Conservation (phyloP, 2,329 filamentous ascomycete species). For the Albophoma yamanashiensis region DNA sequence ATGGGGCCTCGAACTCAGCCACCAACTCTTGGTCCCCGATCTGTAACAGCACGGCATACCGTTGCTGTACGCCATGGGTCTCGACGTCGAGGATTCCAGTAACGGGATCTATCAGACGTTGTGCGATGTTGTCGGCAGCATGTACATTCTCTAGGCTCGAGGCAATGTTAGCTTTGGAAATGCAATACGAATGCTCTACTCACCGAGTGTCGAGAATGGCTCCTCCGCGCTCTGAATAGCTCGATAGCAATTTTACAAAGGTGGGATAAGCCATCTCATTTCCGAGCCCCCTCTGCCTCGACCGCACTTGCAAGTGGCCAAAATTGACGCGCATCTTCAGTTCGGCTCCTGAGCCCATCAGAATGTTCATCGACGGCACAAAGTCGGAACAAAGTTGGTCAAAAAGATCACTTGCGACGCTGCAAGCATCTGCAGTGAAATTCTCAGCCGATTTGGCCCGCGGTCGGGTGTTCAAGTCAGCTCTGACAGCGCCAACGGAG, state of each 20-base stretch:
- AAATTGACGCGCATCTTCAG: conserved; percentile 22
- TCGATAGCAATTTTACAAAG: conserved; percentile 13
- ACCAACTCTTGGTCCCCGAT: conserved; percentile 11
- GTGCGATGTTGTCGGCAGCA: conserved; percentile 2
- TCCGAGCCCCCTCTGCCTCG: conserved; percentile 13
- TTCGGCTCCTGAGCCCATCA: conserved; percentile 13
- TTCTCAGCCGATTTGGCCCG: background rate
- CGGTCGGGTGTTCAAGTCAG: conserved; percentile 15
- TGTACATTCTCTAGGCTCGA: conserved; percentile 3
- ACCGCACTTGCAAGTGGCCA: conserved; percentile 15
- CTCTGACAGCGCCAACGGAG: conserved; percentile 7
- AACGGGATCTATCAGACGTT: conserved; percentile 2
- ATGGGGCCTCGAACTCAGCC: conserved; percentile 6
- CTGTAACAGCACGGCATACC: conserved; percentile 11
- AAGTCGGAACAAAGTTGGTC: conserved; percentile 11
- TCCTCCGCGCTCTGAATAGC: conserved; percentile 18
- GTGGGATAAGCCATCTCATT: conserved; percentile 12
- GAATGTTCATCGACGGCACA: conserved; percentile 9
- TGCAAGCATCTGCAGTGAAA: background rate
- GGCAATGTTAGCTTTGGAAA: background rate
- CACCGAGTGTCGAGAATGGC: conserved; percentile 17
- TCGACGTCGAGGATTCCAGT: conserved; percentile 5
- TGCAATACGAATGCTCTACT: background rate
- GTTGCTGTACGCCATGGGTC: conserved; percentile 4
- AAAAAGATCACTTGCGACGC: conserved; percentile 3